Percentiles rank a stretch among this genome's conserved stretches.
Evolutionary conservation across 2,329 filamentous ascomycete species (phyloP).

Genomic region (Alternaria brassicae): DNA sequence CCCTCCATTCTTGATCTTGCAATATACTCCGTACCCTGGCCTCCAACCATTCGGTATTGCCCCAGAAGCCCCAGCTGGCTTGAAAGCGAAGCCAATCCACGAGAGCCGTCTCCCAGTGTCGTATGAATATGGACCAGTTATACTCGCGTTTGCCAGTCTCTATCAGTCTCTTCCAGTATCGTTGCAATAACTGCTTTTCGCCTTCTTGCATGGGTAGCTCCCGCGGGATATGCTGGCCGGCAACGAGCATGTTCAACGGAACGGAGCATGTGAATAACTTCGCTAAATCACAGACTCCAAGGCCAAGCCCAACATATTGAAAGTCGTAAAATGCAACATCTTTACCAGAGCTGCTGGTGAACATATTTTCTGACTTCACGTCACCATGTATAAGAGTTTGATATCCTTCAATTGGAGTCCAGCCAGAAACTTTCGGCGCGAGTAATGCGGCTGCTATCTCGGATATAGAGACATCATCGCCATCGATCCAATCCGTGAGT

Average conservation of each 20-base stretch:
- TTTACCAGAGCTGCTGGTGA: constrained; percentile 60
- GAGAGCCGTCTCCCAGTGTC: constrained; percentile 71
- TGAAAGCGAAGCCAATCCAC: constrained; percentile 68
- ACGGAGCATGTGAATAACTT: constrained; percentile 73
- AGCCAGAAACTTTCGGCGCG: constrained; percentile 46
- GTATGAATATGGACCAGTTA: constrained; percentile 60
- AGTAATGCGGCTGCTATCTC: constrained; percentile 63
- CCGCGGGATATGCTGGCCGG: constrained; percentile 40
- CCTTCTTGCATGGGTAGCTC: constrained; percentile 59
- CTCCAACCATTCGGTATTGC: constrained; percentile 47
- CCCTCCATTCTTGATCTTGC: constrained; percentile 32
- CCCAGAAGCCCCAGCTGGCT: constrained; percentile 50
- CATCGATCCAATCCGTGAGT: constrained; percentile 53
- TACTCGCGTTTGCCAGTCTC: constrained; percentile 53
- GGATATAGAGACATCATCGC: constrained; percentile 52
- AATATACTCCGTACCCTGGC: constrained; percentile 40
- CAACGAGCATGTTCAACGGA: constrained; percentile 60
- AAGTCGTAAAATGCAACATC: constrained; percentile 72
- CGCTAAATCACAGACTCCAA: constrained; percentile 71
- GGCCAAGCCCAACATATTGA: constrained; percentile 69
- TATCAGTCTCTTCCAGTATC: constrained; percentile 57
- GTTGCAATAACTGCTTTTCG: constrained; percentile 60
- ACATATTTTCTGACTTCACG: constrained; percentile 73
- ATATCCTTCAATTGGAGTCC: constrained; percentile 49
- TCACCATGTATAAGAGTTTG: constrained; percentile 72